Percentiles rank a stretch among this genome's conserved stretches.
Evolutionary conservation across 1,284 basidiomycete species (phyloP).

Genomic region (Lignosus rhinocerotis): DNA sequence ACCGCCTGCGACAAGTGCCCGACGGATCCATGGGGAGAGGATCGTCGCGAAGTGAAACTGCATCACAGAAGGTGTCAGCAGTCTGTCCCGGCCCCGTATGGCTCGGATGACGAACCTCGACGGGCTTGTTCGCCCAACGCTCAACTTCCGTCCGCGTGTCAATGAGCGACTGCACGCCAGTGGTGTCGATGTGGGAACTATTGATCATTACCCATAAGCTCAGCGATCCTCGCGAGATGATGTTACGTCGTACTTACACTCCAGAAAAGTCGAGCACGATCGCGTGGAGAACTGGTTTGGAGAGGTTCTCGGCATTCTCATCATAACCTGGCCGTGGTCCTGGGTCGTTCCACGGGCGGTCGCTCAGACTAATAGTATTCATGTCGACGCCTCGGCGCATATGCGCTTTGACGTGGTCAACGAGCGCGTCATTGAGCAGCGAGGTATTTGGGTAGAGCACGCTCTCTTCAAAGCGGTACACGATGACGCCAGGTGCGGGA

Average conservation of each 20-base stretch:
- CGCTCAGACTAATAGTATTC: slow-evolving; percentile 58
- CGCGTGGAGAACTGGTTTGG: slow-evolving; percentile 75
- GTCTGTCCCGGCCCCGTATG: slow-evolving; percentile 1
- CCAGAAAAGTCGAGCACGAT: slow-evolving; percentile 91
- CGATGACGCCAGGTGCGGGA: slow-evolving; percentile 84
- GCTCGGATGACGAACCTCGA: slow-evolving; percentile 58
- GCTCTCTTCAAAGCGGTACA: slow-evolving; percentile 94
- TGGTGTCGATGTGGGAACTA: slow-evolving; percentile 82
- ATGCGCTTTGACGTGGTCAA: slow-evolving; percentile 79
- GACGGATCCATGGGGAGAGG: slow-evolving; percentile 92
- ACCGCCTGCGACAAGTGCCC: slow-evolving; percentile 84
- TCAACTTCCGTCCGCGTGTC: slow-evolving; percentile 89
- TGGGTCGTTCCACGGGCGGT: slow-evolving; percentile 96
- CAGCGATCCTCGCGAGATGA: not conserved
- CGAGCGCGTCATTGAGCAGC: slow-evolving; percentile 73
- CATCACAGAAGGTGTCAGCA: not conserved
- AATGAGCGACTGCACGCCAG: slow-evolving; percentile 88
- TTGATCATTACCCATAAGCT: slow-evolving; percentile 5
- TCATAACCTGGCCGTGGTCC: slow-evolving; percentile 59
- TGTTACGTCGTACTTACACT: slow-evolving; percentile 54
- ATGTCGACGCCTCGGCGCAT: slow-evolving; percentile 81
- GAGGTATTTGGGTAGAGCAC: slow-evolving; percentile 94
- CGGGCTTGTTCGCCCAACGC: slow-evolving; percentile 78
- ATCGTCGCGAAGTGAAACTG: slow-evolving; percentile 89
- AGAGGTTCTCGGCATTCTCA: slow-evolving; percentile 52